Percentiles rank a stretch among this genome's conserved stretches.
Evolutionary conservation across 352 stramenopile species (phyloP).

Genomic region (Globisporangium cylindrosporum): DNA sequence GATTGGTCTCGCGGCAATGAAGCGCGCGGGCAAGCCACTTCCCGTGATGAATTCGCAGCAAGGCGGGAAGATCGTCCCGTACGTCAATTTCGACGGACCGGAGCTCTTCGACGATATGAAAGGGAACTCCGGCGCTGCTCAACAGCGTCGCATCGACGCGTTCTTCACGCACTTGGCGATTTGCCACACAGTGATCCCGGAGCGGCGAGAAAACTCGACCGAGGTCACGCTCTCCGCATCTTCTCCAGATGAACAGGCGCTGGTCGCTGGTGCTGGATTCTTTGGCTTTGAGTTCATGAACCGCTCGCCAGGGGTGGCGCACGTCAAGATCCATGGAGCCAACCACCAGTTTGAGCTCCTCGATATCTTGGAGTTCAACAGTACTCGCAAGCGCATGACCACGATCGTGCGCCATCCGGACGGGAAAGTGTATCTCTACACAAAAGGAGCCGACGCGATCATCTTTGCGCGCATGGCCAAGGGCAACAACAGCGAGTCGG

Average conservation of each 20-base stretch:
- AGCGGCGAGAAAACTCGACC: conserved; percentile 80
- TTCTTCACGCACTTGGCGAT: conserved; percentile 88
- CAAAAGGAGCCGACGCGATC: conserved; percentile 71
- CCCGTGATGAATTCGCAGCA: conserved; percentile 27
- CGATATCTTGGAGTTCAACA: conserved; percentile 91
- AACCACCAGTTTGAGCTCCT: conserved; percentile 73
- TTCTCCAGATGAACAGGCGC: conserved; percentile 86
- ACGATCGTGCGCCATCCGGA: conserved; percentile 79
- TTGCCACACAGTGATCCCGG: conserved; percentile 97
- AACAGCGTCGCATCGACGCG: conserved; percentile 58
- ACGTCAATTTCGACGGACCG: conserved; percentile 76
- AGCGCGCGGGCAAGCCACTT: conserved; percentile 56
- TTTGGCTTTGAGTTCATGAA: conserved; percentile 81
- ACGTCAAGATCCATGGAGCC: conserved; percentile 44
- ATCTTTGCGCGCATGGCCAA: conserved; percentile 54
- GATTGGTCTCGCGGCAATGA: conserved; percentile 68
- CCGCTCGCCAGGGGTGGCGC: conserved; percentile 46
- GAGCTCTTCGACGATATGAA: conserved; percentile 69
- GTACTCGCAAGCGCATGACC: conserved; percentile 92
- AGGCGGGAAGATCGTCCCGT: conserved; percentile 36
- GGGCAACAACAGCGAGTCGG: conserved; percentile 19
- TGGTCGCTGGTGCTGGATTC: conserved; percentile 68
- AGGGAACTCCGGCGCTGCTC: conserved; percentile 38
- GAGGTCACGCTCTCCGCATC: conserved; percentile 68
- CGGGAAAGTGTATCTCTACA: conserved; percentile 61